These are phyloP conservation scores for Graphium sp. DNA, from an alignment of 2,329 filamentous ascomycete genomes.

Conservation along the genomic window DNA sequence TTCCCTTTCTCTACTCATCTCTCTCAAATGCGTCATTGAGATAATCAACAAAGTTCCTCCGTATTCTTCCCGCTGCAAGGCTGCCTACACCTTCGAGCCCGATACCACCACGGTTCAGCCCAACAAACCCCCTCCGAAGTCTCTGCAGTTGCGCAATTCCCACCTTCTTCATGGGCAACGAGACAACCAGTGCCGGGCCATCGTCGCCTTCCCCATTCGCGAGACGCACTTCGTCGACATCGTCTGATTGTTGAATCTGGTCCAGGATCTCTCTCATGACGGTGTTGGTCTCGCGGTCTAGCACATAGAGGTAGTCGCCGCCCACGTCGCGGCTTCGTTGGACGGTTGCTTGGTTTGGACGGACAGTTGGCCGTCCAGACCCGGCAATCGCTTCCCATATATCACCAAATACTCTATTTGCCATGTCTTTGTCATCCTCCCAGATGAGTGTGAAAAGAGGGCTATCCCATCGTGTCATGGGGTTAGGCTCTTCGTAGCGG, in stretches of 20 bases:
- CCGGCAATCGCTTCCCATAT: conserved; percentile 63
- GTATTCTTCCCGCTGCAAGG: conserved; percentile 34
- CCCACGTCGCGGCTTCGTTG: conserved; percentile 42
- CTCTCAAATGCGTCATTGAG: conserved; percentile 48
- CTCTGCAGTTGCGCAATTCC: conserved; percentile 64
- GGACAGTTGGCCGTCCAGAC: conserved; percentile 43
- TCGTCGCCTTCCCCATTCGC: conserved; percentile 9
- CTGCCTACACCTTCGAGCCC: conserved; percentile 37
- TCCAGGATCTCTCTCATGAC: conserved; percentile 55
- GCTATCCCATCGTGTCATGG: conserved; percentile 72
- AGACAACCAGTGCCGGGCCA: conserved; percentile 37
- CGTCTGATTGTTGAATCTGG: conserved; percentile 54
- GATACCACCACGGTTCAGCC: conserved; percentile 55
- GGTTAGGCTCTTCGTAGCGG: conserved; percentile 73
- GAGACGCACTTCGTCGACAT: conserved; percentile 39
- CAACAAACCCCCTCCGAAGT: conserved; percentile 60
- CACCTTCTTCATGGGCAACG: conserved; percentile 48
- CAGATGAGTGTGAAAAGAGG: conserved; percentile 66
- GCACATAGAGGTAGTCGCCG: conserved; percentile 61
- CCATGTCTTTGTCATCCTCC: conserved; percentile 52
- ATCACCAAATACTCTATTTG: conserved; percentile 36
- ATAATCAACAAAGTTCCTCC: conserved; percentile 49
- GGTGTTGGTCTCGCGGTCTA: conserved; percentile 65
- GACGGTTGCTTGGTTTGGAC: conserved; percentile 62
- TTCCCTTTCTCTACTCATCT: conserved; percentile 22